A percentile compares a stretch with the other conserved stretches of the same genome.
These are phyloP conservation scores for Quercus phellos DNA, from an alignment of 331 rosid genomes.

Conservation along the genomic window DNA sequence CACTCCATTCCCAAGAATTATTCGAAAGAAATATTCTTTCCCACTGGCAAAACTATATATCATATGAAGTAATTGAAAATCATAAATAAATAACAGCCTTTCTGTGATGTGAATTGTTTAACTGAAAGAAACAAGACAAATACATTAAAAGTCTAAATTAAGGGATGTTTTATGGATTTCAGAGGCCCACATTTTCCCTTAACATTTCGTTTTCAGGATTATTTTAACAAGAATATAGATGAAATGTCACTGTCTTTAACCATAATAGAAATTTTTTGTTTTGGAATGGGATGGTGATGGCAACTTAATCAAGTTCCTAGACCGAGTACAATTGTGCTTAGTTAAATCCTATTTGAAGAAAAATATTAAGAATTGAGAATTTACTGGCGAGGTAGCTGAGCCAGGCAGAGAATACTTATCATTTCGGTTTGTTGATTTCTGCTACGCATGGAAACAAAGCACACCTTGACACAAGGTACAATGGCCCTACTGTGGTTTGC, in stretches of 20 bases:
- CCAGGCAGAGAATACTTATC: not conserved
- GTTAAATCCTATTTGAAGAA: not conserved
- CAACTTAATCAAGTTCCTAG: not conserved
- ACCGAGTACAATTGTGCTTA: not conserved
- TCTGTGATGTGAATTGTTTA: not conserved
- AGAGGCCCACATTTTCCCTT: not conserved
- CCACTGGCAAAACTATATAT: not conserved
- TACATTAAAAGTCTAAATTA: constrained; percentile 10
- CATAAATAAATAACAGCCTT: constrained; percentile 2
- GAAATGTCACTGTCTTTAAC: constrained; percentile 46
- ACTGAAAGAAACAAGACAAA: constrained; percentile 18
- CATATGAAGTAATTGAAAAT: not conserved
- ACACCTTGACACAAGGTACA: not conserved
- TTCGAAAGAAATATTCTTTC: constrained; percentile 5
- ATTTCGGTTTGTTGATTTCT: too few relatives aligned
- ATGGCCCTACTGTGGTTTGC: too few relatives aligned
- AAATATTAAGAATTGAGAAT: not conserved
- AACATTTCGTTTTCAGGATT: not conserved
- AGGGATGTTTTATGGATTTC: constrained; percentile 5
- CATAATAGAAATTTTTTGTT: constrained; percentile 20
- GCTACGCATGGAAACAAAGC: not conserved
- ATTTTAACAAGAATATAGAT: constrained; percentile 23
- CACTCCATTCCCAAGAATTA: constrained; percentile 21
- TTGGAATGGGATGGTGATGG: not conserved
- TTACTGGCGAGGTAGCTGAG: not conserved